These are phyloP conservation scores for Vaucheria bursata DNA, from an alignment of 352 stramenopile species.

Conservation along the genomic window DNA sequence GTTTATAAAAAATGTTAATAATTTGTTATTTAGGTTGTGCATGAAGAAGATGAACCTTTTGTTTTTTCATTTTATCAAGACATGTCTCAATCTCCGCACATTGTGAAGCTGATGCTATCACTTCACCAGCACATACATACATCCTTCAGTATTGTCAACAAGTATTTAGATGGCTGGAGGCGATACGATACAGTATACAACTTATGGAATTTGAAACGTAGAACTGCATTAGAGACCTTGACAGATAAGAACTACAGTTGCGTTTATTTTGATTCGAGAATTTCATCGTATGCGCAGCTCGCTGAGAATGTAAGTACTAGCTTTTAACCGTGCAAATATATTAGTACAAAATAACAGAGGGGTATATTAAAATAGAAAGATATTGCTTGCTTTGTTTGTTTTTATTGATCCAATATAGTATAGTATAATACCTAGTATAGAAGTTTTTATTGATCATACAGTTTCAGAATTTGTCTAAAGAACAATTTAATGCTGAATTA, in stretches of 20 bases:
- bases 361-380: no score
- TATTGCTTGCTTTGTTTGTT: no score
- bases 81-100: constrained; percentile 84
- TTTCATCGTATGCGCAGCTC: constrained; percentile 75
- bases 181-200: constrained; percentile 85
- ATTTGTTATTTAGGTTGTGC: constrained; percentile 55
- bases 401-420: no score
- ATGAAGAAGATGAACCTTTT: constrained; percentile 83
- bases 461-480: no score
- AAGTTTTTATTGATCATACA: no score
- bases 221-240: constrained; percentile 76
- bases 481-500: no score
- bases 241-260: constrained; percentile 77
- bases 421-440: no score
- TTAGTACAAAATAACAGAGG: no score
- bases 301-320: constrained; percentile 60
- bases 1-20: no score
- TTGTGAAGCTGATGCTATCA: constrained; percentile 85
- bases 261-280: constrained; percentile 84
- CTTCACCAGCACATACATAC: constrained; percentile 86
- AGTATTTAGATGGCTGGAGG: constrained; percentile 84
- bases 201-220: constrained; percentile 83
- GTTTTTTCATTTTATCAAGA: constrained; percentile 88
- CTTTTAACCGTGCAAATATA: no score
- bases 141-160: constrained; percentile 82